Evolutionary conservation across 306 rosid genomes (phyloP).

Genomic region (Sechiopsis laciniata): DNA sequence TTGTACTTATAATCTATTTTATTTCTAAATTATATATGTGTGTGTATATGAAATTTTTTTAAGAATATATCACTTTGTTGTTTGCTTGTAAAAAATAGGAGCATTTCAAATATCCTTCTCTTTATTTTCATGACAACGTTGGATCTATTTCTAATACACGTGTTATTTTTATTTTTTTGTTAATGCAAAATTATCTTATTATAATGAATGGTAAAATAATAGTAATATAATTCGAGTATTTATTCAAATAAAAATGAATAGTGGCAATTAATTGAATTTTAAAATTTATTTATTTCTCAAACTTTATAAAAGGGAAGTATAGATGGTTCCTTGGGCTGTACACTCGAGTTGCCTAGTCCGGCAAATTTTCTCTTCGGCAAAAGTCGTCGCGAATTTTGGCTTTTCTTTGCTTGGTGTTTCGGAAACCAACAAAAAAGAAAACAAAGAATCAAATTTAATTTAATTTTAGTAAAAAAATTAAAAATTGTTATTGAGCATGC

Average conservation of each 20-base stretch:
- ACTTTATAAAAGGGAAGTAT: background rate
- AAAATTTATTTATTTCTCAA: background rate
- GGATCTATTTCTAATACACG: background rate
- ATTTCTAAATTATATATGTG: too few species aligned
- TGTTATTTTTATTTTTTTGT: too few species aligned
- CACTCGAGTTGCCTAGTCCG: background rate
- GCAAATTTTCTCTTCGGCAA: constrained; percentile 3
- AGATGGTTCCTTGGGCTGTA: background rate
- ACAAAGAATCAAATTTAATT: background rate
- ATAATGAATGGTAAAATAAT: too few species aligned
- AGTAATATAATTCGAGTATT: background rate
- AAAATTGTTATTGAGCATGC: too few species aligned
- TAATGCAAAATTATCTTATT: background rate
- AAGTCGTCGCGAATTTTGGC: constrained; percentile 19
- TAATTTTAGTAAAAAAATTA: too few species aligned
- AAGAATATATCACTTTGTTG: background rate
- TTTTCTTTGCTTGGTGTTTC: background rate
- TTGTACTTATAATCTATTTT: too few species aligned
- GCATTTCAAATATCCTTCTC: too few species aligned
- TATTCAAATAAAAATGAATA: background rate
- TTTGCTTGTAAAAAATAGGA: background rate
- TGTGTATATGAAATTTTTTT: too few species aligned
- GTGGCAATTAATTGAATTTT: background rate
- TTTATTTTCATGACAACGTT: background rate
- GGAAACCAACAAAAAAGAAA: background rate